A percentile compares a stretch with the other conserved stretches of the same genome.
Conservation (phyloP, 192 early-diverging fungal species). For the Backusella tuberculispora region DNA sequence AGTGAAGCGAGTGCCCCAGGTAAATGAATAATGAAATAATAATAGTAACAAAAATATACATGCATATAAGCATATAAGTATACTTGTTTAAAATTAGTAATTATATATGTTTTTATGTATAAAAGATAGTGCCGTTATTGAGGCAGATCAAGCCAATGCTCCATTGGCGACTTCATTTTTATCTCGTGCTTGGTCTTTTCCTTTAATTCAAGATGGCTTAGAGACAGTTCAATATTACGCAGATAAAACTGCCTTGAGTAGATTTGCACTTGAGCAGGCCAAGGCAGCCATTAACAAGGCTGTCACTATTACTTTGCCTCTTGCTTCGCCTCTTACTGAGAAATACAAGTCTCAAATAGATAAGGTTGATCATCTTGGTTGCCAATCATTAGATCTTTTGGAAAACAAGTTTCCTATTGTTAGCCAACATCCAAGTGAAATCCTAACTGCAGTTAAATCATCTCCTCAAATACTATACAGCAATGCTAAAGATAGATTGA, state of each 20-base stretch:
- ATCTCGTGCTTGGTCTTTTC: conserved; percentile 33
- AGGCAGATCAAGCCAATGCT: background rate
- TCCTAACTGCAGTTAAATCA: conserved; percentile 44
- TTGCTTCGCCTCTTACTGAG: conserved; percentile 36
- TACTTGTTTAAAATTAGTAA: background rate
- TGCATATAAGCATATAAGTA: background rate
- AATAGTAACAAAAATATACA: background rate
- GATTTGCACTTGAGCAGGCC: conserved; percentile 35
- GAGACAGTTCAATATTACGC: conserved; percentile 28
- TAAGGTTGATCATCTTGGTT: conserved; percentile 62
- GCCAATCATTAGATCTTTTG: conserved; percentile 64
- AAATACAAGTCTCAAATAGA: conserved; percentile 57
- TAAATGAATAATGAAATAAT: background rate
- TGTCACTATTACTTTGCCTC: conserved; percentile 1
- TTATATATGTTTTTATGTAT: background rate
- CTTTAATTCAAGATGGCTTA: conserved; percentile 36
- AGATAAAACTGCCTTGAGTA: conserved; percentile 33
- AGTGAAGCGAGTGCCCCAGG: background rate
- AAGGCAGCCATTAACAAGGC: conserved; percentile 35
- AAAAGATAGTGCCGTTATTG: conserved; percentile 24
- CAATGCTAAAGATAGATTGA: conserved; percentile 3
- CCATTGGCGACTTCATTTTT: conserved; percentile 24
- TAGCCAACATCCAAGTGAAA: conserved; percentile 61
- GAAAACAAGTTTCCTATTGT: conserved; percentile 66
- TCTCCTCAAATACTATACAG: conserved; percentile 2